Evolutionary conservation across 768 basidiomycete species (phyloP).

Genomic region (Trichaptum fuscoviolaceum): DNA sequence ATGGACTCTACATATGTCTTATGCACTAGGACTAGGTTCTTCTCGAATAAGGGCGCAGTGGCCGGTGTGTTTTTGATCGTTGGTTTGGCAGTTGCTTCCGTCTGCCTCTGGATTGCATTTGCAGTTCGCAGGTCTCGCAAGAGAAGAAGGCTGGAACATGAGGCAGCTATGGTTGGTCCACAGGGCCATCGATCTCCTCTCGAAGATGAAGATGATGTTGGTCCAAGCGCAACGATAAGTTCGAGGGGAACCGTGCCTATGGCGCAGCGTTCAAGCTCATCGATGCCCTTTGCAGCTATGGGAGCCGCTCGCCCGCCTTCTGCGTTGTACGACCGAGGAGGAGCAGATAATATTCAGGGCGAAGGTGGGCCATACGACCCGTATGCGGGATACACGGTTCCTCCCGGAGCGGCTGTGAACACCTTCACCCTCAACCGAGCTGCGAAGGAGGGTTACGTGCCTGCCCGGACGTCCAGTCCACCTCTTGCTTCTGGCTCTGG

Average conservation of each 20-base stretch:
- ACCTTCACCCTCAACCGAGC: slow-evolving; percentile 17
- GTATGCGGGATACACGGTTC: slow-evolving; percentile 38
- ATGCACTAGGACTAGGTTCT: slow-evolving; percentile 52
- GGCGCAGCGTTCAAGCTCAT: slow-evolving; percentile 37
- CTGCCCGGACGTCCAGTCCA: slow-evolving; percentile 43
- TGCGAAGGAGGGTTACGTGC: slow-evolving; percentile 35
- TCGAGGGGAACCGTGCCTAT: slow-evolving; percentile 24
- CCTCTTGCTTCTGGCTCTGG: slow-evolving; percentile 23
- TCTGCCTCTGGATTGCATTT: slow-evolving; percentile 65
- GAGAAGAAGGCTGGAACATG: slow-evolving; percentile 57
- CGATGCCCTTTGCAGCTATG: slow-evolving; percentile 18
- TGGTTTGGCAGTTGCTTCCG: slow-evolving; percentile 70
- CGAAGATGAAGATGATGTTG: slow-evolving; percentile 58
- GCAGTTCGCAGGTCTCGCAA: slow-evolving; percentile 62
- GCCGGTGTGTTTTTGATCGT: slow-evolving; percentile 89
- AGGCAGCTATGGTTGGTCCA: slow-evolving; percentile 60
- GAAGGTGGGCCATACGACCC: slow-evolving; percentile 39
- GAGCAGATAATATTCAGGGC: slow-evolving; percentile 19
- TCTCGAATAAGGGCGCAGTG: slow-evolving; percentile 83
- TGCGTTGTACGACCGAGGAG: slow-evolving; percentile 30
- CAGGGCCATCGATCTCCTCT: slow-evolving; percentile 55
- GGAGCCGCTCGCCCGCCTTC: slow-evolving; percentile 14
- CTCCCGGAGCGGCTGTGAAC: slow-evolving; percentile 15
- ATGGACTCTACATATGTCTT: slow-evolving; percentile 6
- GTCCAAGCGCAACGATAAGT: slow-evolving; percentile 9